Evolutionary conservation across 2,329 filamentous ascomycete species (phyloP), one percentile per base, ranked within the genome.

Genomic region (Calonectria ilicicola): DNA sequence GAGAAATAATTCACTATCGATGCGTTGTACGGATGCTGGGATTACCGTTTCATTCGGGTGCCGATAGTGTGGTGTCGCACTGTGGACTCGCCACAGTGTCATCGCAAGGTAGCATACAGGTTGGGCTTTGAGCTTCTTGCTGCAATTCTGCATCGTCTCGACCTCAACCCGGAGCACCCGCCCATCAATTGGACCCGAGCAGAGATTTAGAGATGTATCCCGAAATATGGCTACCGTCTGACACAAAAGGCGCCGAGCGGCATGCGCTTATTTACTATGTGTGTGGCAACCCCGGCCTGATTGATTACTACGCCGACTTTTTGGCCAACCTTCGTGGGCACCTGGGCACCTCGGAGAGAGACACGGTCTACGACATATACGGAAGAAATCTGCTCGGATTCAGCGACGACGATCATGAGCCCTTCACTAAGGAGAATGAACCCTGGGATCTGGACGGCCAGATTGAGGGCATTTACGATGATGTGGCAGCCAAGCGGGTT

Each of bases 261-360:
- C 84, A 80, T 72, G 84, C 83, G 72, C 88, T 95, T 63, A 85
- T 96, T 76, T 95, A 91, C 85, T 93, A 94, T 82, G 87, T 96
- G 47, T 90, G 93, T 32, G 94, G 94, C 23, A 96, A 96, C 76
- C 94, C 94, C 6, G 94, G 94, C 6, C 86, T 95, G 21, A 89
- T 95, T 64, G 90, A 89, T 69, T 96, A 94, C 87, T 96, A 96
- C 83, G 85, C 84, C 70, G 87, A 89, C 44, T 96, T 95, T 82
- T 86, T 95, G 14, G 85, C 85, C 0, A 85, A 87, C 17, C 84
- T 95, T 2, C 86, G 91, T 56, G 81, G 83, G 0, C 83, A 91
- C 15, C 84, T 95, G 15, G 85, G 89, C 74, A 82, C 82, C 27
- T 82, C 82, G 7, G 85, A 87, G 74, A 60, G 69, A 35, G 75